Conservation (phyloP, 2,329 filamentous ascomycete species). For the Aspergillus felis region DNA sequence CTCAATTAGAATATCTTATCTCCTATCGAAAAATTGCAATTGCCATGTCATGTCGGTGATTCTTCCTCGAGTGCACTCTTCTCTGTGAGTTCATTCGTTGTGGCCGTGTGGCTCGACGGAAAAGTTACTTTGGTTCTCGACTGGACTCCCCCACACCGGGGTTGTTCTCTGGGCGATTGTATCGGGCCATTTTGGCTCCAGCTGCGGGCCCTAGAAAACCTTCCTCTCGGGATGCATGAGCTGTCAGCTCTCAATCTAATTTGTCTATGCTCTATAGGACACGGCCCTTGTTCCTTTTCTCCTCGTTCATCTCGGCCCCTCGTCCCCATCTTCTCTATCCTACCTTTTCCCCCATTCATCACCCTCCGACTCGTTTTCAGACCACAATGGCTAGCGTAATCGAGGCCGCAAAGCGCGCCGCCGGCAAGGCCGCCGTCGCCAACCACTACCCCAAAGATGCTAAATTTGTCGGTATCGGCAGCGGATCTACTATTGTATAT, state of each 20-base stretch:
- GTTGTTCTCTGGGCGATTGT: neutral
- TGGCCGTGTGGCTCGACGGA: neutral
- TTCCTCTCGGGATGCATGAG: conserved; percentile 5
- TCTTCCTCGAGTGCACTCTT: conserved; percentile 1
- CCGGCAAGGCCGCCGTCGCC: conserved; percentile 54
- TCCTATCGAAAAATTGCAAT: neutral
- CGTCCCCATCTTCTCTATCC: neutral
- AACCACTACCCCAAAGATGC: conserved; percentile 58
- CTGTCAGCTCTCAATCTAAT: conserved; percentile 8
- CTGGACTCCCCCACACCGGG: conserved; percentile 1
- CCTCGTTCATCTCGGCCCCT: conserved; percentile 1
- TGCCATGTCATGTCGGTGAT: conserved; percentile 3
- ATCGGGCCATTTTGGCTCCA: neutral
- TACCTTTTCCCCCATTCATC: conserved; percentile 3
- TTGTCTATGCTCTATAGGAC: conserved; percentile 9
- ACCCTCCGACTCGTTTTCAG: conserved; percentile 12
- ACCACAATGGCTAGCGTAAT: conserved; percentile 38
- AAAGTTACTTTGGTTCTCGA: neutral
- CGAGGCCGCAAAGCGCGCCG: conserved; percentile 58
- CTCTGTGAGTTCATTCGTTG: conserved; percentile 4
- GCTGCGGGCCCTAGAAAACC: neutral
- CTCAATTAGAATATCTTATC: neutral
- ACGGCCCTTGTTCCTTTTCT: conserved; percentile 4
- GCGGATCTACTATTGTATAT: conserved; percentile 63
- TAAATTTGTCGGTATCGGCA: conserved; percentile 61